A percentile compares a stretch with the other conserved stretches of the same genome.
Evolutionary conservation across 2,329 filamentous ascomycete genomes (phyloP).

Genomic region (Anisogramma anomala): DNA sequence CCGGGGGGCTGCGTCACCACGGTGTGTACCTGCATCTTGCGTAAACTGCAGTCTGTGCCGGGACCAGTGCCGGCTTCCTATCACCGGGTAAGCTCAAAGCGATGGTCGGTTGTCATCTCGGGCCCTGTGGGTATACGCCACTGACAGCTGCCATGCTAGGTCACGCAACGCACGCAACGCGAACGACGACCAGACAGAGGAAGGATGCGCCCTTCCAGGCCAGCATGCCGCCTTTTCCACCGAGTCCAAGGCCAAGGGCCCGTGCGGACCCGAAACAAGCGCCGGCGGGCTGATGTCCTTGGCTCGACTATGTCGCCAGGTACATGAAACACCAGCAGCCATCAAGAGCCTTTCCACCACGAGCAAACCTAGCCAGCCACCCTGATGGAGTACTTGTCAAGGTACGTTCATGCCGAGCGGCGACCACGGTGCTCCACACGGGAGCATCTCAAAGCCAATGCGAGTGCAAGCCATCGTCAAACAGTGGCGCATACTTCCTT

Average conservation of each 20-base stretch:
- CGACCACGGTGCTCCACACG: neutral
- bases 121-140: constrained; percentile 1
- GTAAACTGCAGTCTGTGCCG: constrained; percentile 2
- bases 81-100: too few relatives aligned
- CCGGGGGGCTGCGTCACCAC: constrained; percentile 1
- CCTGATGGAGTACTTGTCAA: neutral
- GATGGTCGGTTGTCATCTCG: neutral
- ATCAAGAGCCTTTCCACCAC: constrained; percentile 7
- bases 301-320: constrained; percentile 11
- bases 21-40: constrained; percentile 10
- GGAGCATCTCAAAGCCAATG: neutral
- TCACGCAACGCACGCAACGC: too few relatives aligned
- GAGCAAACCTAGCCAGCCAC: neutral
- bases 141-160: constrained; percentile 5
- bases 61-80: neutral
- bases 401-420: neutral
- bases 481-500: constrained; percentile 7
- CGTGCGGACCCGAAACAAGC: constrained; percentile 10
- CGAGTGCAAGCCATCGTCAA: constrained; percentile 3
- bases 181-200: neutral
- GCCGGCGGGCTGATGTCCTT: constrained; percentile 8
- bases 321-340: constrained; percentile 14
- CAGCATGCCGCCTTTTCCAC: neutral
- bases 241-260: constrained; percentile 3
- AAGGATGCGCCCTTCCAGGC: constrained; percentile 1